Conservation (phyloP, 2,329 filamentous ascomycete species). For the Rachicladosporium sp. region DNA sequence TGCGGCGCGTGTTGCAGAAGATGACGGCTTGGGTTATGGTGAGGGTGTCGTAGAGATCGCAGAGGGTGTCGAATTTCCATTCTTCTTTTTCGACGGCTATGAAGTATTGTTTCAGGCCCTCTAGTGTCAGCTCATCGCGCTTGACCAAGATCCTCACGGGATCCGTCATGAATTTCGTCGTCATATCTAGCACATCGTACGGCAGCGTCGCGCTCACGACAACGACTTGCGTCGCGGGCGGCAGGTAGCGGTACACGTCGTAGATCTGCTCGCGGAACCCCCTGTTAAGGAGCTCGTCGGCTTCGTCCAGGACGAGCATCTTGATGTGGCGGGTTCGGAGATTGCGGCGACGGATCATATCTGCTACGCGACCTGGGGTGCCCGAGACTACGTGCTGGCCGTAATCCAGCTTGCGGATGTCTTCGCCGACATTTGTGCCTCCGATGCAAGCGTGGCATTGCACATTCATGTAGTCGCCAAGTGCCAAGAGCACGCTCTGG, state of each 20-base stretch:
- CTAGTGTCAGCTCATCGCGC: constrained; percentile 98
- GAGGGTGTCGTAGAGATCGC: constrained; percentile 96
- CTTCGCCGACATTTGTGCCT: constrained; percentile 93
- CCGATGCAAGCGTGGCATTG: constrained; percentile 99
- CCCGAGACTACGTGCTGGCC: constrained; percentile 96
- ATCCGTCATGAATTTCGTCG: constrained; percentile 99
- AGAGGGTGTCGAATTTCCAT: constrained; percentile 99
- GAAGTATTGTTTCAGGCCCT: constrained; percentile 99
- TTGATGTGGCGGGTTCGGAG: constrained; percentile 97
- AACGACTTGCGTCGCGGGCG: constrained; percentile 95
- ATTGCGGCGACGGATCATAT: constrained; percentile 98
- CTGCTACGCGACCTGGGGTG: constrained; percentile 94
- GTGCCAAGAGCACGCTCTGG: constrained; percentile 96
- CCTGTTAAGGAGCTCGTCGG: constrained; percentile 87
- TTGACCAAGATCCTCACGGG: constrained; percentile 98
- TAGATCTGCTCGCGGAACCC: constrained; percentile 99
- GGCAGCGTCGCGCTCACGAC: constrained; percentile 97
- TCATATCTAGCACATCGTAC: constrained; percentile 97
- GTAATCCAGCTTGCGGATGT: constrained; percentile 95
- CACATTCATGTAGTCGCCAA: constrained; percentile 99
- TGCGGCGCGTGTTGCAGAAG: constrained; percentile 99
- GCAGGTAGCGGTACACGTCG: constrained; percentile 98
- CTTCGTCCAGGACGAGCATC: constrained; percentile 99
- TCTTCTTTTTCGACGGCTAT: constrained; percentile 99
- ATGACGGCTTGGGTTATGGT: constrained; percentile 99